A percentile compares a stretch with the other conserved stretches of the same genome.
These are phyloP conservation scores for Echria macrotheca DNA, from an alignment of 495 filamentous ascomycete species.

Conservation along the genomic window DNA sequence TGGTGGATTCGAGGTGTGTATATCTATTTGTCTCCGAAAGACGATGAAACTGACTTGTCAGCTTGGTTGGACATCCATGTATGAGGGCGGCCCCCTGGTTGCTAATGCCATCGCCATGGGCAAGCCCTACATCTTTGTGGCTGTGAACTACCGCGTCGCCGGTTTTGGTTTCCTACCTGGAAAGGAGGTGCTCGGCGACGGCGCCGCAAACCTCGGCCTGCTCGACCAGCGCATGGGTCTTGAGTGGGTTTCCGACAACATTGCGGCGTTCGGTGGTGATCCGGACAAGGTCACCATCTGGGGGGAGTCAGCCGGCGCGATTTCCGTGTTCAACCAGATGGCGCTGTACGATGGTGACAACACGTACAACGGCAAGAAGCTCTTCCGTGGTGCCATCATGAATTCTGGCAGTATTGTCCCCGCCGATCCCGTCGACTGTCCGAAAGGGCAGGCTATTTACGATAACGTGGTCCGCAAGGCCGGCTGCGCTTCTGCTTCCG, in stretches of 20 bases:
- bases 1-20: conserved; percentile 55
- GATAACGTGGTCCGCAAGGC: conserved; percentile 54
- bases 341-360: conserved; percentile 62
- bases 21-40: no score
- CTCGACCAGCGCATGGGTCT: conserved; percentile 63
- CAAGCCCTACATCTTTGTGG: conserved; percentile 59
- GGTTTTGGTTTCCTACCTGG: conserved; percentile 58
- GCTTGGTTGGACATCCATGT: conserved; percentile 48
- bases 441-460: conserved; percentile 59
- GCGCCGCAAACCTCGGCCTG: conserved; percentile 55
- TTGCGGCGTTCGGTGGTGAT: conserved; percentile 63
- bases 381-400: conserved; percentile 71
- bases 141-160: conserved; percentile 58
- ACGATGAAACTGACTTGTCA: no score
- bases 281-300: conserved; percentile 63
- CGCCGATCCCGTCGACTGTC: conserved; percentile 56
- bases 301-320: conserved; percentile 68
- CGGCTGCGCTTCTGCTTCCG: conserved; percentile 50
- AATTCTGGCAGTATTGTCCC: conserved; percentile 62
- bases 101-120: conserved; percentile 44
- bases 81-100: conserved; percentile 53
- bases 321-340: conserved; percentile 68
- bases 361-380: conserved; percentile 60
- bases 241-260: conserved; percentile 61
- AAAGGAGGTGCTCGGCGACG: conserved; percentile 60